These are phyloP conservation scores for Symbiodinium natans DNA, from an alignment of 73 alveolate species.

Conservation along the genomic window DNA sequence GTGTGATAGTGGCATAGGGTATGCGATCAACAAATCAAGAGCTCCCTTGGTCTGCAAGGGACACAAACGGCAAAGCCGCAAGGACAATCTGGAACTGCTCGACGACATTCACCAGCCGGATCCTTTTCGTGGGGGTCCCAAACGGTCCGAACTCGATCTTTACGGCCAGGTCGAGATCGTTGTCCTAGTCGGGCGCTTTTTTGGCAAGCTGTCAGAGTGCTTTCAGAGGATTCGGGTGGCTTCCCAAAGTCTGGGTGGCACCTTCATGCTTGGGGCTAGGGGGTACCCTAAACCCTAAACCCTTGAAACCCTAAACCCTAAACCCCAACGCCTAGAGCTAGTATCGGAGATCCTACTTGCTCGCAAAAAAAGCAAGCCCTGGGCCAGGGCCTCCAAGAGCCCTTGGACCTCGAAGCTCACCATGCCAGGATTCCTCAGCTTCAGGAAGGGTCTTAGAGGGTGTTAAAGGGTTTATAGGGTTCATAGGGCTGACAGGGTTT, in stretches of 20 bases:
- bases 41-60: no score
- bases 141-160: neutral
- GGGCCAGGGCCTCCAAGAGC: neutral
- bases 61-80: neutral
- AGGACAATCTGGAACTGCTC: neutral
- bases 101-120: neutral
- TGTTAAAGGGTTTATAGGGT: no score
- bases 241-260: no score
- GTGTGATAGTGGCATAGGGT: no score
- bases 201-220: no score
- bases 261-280: no score
- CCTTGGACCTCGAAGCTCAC: conserved; percentile 5
- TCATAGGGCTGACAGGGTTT: no score
- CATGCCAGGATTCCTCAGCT: neutral
- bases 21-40: no score
- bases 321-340: neutral
- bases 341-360: no score
- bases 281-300: neutral
- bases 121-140: neutral
- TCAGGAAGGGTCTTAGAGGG: no score
- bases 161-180: neutral
- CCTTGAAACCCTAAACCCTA: neutral
- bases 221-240: no score
- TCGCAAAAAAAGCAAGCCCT: no score
- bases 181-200: neutral